Conservation (phyloP, 2,329 filamentous ascomycete species). For the Sordariomycetes sp. region DNA sequence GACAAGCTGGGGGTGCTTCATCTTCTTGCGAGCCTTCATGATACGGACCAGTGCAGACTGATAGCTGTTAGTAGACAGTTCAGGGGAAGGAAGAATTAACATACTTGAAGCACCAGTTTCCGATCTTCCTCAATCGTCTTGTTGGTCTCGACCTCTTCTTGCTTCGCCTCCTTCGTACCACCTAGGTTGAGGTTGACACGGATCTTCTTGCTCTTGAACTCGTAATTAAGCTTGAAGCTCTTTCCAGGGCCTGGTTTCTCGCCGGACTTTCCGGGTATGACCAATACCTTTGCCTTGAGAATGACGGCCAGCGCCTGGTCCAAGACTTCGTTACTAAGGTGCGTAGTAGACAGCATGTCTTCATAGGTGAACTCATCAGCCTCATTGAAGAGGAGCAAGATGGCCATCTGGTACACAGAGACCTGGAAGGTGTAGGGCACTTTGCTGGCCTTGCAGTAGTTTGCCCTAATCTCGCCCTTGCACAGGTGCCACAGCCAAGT, state of each 20-base stretch:
- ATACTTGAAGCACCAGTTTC: constrained; percentile 91
- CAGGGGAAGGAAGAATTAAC: constrained; percentile 15
- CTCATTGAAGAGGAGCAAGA: constrained; percentile 91
- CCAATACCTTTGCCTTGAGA: constrained; percentile 85
- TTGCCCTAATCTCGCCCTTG: constrained; percentile 92
- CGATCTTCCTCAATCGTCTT: constrained; percentile 99
- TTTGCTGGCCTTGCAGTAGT: constrained; percentile 83
- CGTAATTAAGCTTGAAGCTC: constrained; percentile 77
- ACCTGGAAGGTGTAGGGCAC: constrained; percentile 95
- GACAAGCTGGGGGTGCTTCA: constrained; percentile 94
- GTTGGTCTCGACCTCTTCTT: constrained; percentile 93
- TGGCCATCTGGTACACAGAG: constrained; percentile 96
- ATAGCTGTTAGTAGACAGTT: constrained; percentile 12
- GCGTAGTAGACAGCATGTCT: constrained; percentile 75
- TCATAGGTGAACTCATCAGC: constrained; percentile 77
- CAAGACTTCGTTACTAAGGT: constrained; percentile 70
- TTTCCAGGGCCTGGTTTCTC: constrained; percentile 72
- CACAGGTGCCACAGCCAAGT: constrained; percentile 98
- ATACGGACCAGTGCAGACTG: constrained; percentile 97
- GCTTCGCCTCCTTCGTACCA: constrained; percentile 92
- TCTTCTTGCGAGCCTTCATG: constrained; percentile 98
- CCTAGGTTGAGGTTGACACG: constrained; percentile 93
- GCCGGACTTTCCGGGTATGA: constrained; percentile 55
- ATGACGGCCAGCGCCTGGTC: constrained; percentile 82
- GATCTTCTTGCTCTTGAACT: constrained; percentile 98